Evolutionary conservation across 805 yeast genomes (phyloP).

Genomic region (Priceomyces castillae): DNA sequence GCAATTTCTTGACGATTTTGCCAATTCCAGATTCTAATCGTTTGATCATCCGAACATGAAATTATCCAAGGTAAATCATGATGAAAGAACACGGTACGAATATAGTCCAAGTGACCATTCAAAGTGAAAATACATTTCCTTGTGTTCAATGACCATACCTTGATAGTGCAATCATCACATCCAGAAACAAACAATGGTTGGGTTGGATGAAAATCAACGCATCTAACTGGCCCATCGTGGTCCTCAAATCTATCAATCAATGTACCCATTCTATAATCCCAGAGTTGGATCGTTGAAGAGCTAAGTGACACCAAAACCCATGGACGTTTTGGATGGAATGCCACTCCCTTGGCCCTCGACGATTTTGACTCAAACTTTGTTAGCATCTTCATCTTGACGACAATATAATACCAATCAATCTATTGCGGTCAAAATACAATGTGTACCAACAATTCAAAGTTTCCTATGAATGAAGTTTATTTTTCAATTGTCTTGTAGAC

Average conservation of each 20-base stretch:
- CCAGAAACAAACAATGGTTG: conserved; percentile 97
- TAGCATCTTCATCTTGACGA: conserved; percentile 69
- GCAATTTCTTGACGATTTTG: conserved; percentile 97
- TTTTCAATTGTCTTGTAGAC: conserved; percentile 4
- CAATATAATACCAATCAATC: conserved; percentile 5
- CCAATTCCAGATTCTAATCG: conserved; percentile 99
- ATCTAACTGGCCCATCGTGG: conserved; percentile 97
- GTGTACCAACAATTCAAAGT: not conserved
- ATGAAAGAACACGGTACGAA: conserved; percentile 92
- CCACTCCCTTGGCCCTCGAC: conserved; percentile 95
- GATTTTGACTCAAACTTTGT: conserved; percentile 92
- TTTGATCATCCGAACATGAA: conserved; percentile 95
- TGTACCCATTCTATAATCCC: conserved; percentile 99
- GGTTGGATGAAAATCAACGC: conserved; percentile 94
- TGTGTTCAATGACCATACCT: conserved; percentile 93
- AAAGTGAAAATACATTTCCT: conserved; percentile 90
- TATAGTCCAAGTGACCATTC: conserved; percentile 92
- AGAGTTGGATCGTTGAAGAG: conserved; percentile 96
- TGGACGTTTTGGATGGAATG: conserved; percentile 94
- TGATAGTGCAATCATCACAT: conserved; percentile 93
- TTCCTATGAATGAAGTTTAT: conserved; percentile 1
- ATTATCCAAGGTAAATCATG: conserved; percentile 96
- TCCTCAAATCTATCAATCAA: conserved; percentile 94
- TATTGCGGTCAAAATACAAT: not conserved
- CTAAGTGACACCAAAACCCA: conserved; percentile 95